Base-by-base conservation (phyloP, 768 basidiomycete genomes). In the Macrolepiota dolichaula region DNA sequence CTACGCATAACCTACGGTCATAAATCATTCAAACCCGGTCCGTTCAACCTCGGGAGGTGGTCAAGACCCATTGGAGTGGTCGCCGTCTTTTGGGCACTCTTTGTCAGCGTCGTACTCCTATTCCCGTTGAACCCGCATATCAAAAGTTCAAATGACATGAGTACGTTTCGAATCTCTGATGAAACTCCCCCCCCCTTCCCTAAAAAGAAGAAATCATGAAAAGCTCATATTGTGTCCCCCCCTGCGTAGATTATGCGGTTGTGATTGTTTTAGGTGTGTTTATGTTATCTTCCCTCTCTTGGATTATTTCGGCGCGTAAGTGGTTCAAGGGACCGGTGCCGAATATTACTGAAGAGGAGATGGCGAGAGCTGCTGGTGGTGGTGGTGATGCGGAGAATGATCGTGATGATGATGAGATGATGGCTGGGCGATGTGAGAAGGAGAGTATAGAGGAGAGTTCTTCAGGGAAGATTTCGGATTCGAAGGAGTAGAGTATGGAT, bases 271-370 rank as follows among this genome's bases (percentile, higher is more conserved):
- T 80, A 75, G 75, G 74, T 1, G 86, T 90, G 4, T 87, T 89
- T 69, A 67, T 87, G 15, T 88, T 89, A 64, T 85, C 89, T 0
- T 72, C 82, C 1, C 57, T 78, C 3, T 88, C 84, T 4, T 91
- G 89, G 89, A 70, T 85, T 4, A 32, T 85, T 3, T 88, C 87
- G 25, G 89, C 89, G 0, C 82, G 73, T 37, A 83, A 85, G 60
- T 91, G 88, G 88, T 91, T 90, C 74, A 78, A 72, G 22, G 88
- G 88, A 0, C 88, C 88, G 17, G 75, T 89, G 51, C 72, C 74
- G 63, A 89, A 79, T 55, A 69, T 83, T 15, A 74, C 79, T 49
- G 73, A 73, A 3, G 53, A 54, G 6, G 57, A 58, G 12, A 56
- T 56, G 40, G 63, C 58, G 29, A 65, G 22, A 32, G 52, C 57